Percentiles rank a stretch among this genome's conserved stretches.
These are phyloP conservation scores for Candida tunisiensis DNA, from an alignment of 1,139 yeast species.

Conservation along the genomic window DNA sequence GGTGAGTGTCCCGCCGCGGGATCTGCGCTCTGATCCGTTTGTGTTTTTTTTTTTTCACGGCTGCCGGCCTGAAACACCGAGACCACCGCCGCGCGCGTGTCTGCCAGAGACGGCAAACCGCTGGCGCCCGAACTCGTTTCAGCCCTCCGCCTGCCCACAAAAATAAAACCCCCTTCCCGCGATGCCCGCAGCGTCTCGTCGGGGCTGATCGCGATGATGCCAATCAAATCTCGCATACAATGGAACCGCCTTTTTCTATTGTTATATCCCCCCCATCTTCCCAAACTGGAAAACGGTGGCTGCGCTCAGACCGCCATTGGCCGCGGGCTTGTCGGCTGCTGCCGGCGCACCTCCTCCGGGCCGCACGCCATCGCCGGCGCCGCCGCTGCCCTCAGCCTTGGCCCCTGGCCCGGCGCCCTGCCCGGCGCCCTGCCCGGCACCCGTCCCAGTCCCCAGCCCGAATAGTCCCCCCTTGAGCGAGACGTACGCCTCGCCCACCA, in stretches of 20 bases:
- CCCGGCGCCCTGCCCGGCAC: conserved; percentile 1
- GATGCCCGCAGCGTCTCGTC: no score
- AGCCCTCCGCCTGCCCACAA: no score
- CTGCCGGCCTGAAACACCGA: no score
- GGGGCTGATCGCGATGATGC: no score
- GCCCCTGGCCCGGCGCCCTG: neutral
- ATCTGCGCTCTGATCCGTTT: no score
- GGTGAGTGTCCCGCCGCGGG: no score
- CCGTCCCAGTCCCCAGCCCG: conserved; percentile 12
- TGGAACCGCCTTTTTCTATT: neutral
- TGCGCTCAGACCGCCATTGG: no score
- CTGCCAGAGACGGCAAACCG: no score
- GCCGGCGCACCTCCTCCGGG: conserved; percentile 1
- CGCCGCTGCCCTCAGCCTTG: neutral
- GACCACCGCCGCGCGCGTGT: no score
- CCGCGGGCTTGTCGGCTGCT: neutral
- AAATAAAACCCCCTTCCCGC: neutral
- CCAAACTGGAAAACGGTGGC: conserved; percentile 17
- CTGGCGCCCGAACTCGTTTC: no score
- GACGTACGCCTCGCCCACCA: conserved; percentile 18
- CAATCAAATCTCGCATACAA: neutral
- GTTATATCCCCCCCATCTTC: conserved; percentile 16
- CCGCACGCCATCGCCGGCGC: conserved; percentile 1
- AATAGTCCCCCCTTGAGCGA: conserved; percentile 17
- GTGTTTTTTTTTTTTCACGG: no score